Evolutionary conservation across 2,329 filamentous ascomycete genomes (phyloP), one percentile per base, ranked within the genome.

Genomic region (Madurella mycetomatis): DNA sequence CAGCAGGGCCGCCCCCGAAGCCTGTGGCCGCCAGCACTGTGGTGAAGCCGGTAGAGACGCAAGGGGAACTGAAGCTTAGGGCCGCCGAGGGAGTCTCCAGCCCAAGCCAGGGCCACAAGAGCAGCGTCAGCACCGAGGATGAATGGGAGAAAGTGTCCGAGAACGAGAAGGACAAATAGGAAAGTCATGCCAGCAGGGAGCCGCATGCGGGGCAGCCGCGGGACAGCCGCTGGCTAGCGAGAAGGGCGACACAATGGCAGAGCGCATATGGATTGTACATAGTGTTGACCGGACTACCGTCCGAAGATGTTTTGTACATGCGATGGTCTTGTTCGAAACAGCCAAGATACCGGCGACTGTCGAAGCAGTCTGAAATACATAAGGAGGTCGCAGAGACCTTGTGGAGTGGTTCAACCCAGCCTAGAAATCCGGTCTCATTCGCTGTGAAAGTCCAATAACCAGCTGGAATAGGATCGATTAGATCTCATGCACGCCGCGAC

Each of bases 101-200:
- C 74, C 43, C 53, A 39, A 60, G 70, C 46, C 68, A 72, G 48
- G 77, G 75, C 39, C 75, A 73, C 19, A 81, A 78, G 69, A 84
- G 80, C 44, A 77, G 79, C 49, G 78, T 71, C 17, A 92, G 90
- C 72, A 96, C 92, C 4, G 92, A 97, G 73, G 92, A 92, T 66
- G 92, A 97, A 73, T 97, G 92, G 92, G 92, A 96, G 76, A 95
- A 94, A 77, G 87, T 97, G 4, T 90, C 89, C 18, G 87, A 88
- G 70, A 82, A 78, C 63, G 79, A 82, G 61, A 83, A 82, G 70
- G 76, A 77, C 56, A 81, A 80, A 66, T 67, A 58, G 41, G 18
- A 19, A 13, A 42, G 41, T 15, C 17, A 42, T 42, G 13, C 41
- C 41, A 25, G 25, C 25, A 25, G 25, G 25, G 25, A 25, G 7